Base-by-base conservation (phyloP, 192 early-diverging fungal genomes). In the Allomyces macrogynus region DNA sequence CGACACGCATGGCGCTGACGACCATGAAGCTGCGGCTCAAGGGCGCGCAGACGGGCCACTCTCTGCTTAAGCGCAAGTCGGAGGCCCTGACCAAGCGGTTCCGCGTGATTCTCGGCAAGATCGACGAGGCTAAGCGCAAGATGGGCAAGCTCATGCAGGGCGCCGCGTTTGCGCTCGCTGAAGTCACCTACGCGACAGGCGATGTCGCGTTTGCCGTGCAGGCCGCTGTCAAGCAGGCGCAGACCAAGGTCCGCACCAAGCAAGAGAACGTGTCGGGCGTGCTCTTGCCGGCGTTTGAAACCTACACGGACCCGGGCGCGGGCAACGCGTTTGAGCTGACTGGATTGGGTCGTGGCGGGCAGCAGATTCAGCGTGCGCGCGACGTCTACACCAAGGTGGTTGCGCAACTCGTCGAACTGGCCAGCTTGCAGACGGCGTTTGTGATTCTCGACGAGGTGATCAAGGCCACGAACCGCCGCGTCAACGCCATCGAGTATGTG, bases 401-500 rank as follows among this genome's bases (percentile, higher is more conserved):
- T 5, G 86, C 94, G 71, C 90, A 88, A n/a, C 74, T 99, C 64
- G 88, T 99, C 9, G 95, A 97, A 67, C 76, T 99, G 70, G 96
- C 96, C n/a, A 94, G 91, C 1, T 70, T 99, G 64, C 96, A 99
- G 81, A 99, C 96, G 14, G 94, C 96, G 0, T 99, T 99, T 76
- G 91, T 96, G 7, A 95, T 97, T 64, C 76, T 99, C 63, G 96
- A 99, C 73, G 96, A 99, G 78, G 94, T 99, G 62, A 99, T 99
- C 76, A 97, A 95, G 81, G 71, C 94, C 24, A 99, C 96, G 3
- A 99, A 99, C 76, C 87, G 96, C 66, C 85, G 96, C 69, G 96
- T 99, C n/a, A 99, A 99, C 67, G 96, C 96, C 23, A 97, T 99
- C 69, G 96, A 99, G 73, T 89, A 97, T 73, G 92, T 99, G 62